Conservation (phyloP, 305 asterid genomes). For the Solanum hybrid region DNA sequence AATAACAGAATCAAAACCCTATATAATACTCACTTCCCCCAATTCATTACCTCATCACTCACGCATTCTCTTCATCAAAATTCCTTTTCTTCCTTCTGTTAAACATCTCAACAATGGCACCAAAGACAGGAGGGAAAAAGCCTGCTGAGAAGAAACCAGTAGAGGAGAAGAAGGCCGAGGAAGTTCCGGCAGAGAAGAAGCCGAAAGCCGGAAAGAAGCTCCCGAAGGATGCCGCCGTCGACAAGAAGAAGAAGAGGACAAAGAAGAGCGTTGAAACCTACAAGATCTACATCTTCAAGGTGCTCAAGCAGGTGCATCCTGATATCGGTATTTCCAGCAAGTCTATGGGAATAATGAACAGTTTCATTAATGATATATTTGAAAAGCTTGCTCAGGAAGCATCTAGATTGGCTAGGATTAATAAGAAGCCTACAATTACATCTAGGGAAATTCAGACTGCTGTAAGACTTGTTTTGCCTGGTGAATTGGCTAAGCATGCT, state of each 20-base stretch:
- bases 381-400: conserved; percentile 32
- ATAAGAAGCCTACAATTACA: conserved; percentile 40
- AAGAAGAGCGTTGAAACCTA: conserved; percentile 15
- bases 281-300: conserved; percentile 19
- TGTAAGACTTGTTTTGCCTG: conserved; percentile 35
- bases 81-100: no score
- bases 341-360: conserved; percentile 18
- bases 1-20: background rate
- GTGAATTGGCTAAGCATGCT: conserved; percentile 49
- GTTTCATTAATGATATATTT: conserved; percentile 15
- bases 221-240: conserved; percentile 26
- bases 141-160: conserved; percentile 6
- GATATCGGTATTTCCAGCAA: conserved; percentile 15
- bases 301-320: conserved; percentile 14
- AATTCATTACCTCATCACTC: background rate
- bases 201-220: conserved; percentile 33
- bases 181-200: conserved; percentile 14
- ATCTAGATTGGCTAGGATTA: conserved; percentile 36
- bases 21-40: background rate
- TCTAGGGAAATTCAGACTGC: conserved; percentile 41
- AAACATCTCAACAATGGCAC: conserved; percentile 16
- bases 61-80: background rate
- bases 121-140: conserved; percentile 28
- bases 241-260: conserved; percentile 37
- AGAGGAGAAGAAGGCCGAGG: conserved; percentile 17